Evolutionary conservation across 2,329 filamentous ascomycete genomes (phyloP), one percentile per base, ranked within the genome.

Genomic region (Nemania bipapillata): DNA sequence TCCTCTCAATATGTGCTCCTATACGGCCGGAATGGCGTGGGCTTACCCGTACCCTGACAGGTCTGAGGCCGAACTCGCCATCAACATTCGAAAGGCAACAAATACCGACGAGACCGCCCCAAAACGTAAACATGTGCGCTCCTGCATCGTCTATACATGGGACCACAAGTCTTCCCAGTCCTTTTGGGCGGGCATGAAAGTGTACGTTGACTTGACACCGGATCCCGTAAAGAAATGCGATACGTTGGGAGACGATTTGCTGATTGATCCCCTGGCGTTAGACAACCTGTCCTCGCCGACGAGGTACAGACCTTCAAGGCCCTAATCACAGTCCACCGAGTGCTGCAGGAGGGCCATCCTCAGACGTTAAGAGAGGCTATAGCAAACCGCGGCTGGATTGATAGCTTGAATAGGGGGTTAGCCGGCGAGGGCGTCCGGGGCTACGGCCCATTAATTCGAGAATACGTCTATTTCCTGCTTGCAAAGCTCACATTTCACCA

Each of bases 281-380:
- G 93, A 77, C 95, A 98, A 83, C 96, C 96, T n/a, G 94, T 99
- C 78, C 89, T 98, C 73, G 95, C 96, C 81, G 96, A 99, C 79
- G 96, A 99, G 84, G 91, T 99, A 45, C 96, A 99, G 84, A 98
- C 96, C 3, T 99, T 98, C 87, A 99, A 99, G 81, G 94, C 96
- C 55, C 87, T 99, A 69, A 97, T 98, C 77, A 98, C 94, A 24
- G 89, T 98, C 73, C 96, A 99, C 84, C 97, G 98, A 81, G 95
- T 99, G 61, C 86, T 99, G 20, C 96, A 99, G 79, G 96, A 99
- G 81, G 96, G 96, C 17, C 96, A 99, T 77, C 94, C 96, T 0
- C 86, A 92, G 64, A 92, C 92, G 1, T 83, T 99, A 37, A 91
- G 90, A 77, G 96, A 99, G 81, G 96, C 94, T 30, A 92, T 97